Evolutionary conservation across 2,329 filamentous ascomycete genomes (phyloP), one percentile per base, ranked within the genome.

Genomic region (Colletotrichum melonis): DNA sequence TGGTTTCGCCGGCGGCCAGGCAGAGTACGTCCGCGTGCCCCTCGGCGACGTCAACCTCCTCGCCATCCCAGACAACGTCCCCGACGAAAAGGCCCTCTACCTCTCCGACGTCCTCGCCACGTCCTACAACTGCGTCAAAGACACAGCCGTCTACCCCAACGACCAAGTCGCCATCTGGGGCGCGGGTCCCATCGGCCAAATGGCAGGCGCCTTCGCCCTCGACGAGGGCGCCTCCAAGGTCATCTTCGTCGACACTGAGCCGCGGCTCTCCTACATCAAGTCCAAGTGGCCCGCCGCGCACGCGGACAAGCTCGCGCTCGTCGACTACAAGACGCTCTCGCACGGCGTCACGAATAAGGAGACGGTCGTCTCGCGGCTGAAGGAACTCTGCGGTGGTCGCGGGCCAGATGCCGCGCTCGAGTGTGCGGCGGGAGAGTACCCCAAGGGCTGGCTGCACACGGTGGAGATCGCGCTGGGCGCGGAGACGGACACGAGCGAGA

Each of bases 171-270:
- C 94, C 42, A 91, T 97, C 73, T 97, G 94, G 74, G 95, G 94
- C n/a, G 94, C 92, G 0, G 95, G 95, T 0, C 95, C 94, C 0
- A 94, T 97, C 64, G 95, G 95, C 0, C 94, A 97, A 78, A 97
- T 97, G 93, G 90, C 88, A 2, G 93, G 92, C 1, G 86, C 94
- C 66, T 97, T 96, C 84, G 90, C 92, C 0, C 86, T 94, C 69
- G 83, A 90, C n/a, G 91, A 95, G 68, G 94, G 94, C 9, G 95
- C 95, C 0, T 88, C 84, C 58, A 89, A 93, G 74, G 88, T 97
- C 74, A 95, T 97, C 76, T 89, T 95, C 74, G 92, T 97, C 76
- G 95, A 97, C 79, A 90, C 89, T 4, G 94, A 89, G 72, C 90
- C 88, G 82, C 88, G 95, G 1, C 85, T 97, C 5, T 90, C 92